Evolutionary conservation across 306 rosid genomes (phyloP), one percentile per base, ranked within the genome.

Genomic region (Cicer bijugum): DNA sequence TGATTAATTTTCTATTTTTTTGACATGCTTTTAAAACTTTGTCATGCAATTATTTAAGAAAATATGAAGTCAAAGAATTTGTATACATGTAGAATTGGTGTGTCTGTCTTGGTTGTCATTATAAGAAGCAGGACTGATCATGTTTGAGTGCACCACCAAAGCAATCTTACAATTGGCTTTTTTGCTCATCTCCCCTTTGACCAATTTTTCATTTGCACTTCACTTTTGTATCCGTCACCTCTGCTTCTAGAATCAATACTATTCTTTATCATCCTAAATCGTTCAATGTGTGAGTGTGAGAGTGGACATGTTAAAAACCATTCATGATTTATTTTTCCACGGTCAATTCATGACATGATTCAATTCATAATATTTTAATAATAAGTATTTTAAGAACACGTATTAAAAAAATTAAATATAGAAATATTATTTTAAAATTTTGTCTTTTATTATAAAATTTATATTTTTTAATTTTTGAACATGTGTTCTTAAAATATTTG

Each of bases 181-280:
- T 73, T 56, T 68, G 80, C 80, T 80, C 84, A 68, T 51, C 76
- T 80, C 51, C 14, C 83, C 33, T 52, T 78, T 78, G 77, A 78
- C 82, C 82, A 61, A 1, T 38, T 60, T 20, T 71, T 78, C 63
- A 19, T 67, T 33, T 44, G 56, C 52, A 9, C 65, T 45, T 20
- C 10, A 57, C 1, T 53, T 28, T 58, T 11, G 15, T 9, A 57
- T 56, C 12, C 55, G n/a, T 57, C 71, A 39, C 17, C 52, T 69
- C 45, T 38, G 57, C 80, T 80, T 80, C 80, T 80, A 80, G 80
- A 80, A 67, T 35, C 15, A 8, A 2, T n/a, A 1, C 28, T 45
- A 15, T 9, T 17, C 9, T 20, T 7, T 50, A 20, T 28, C 15
- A 38, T 69, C 60, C 62, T 66, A 66, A 52, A 43, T 65, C 67